Base-by-base conservation (phyloP, 805 yeast species). In the Yamadazyma endophytica region DNA sequence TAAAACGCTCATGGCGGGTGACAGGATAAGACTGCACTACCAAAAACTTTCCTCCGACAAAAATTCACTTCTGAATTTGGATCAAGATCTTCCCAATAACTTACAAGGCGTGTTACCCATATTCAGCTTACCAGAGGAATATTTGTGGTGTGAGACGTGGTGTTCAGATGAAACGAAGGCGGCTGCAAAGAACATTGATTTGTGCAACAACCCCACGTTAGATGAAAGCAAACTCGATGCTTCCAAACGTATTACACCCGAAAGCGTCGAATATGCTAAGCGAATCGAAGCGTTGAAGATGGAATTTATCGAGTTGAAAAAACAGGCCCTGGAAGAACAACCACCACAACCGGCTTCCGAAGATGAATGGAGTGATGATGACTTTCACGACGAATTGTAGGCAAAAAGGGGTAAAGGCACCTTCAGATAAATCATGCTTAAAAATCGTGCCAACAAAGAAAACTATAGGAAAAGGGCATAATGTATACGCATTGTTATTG, bases 141-240 rank as follows among this genome's bases (percentile, higher is more conserved):
- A 95, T 94, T 61, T 85, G 22, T 87, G 95, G 95, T 87, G 95
- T 58, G 95, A 86, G 49, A 86, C 95, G 0, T 86, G 95, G 95
- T 84, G 95, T 54, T 68, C 78, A 18, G 84, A 79, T 40, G 81
- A 70, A 29, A 61, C 75, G 20, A 57, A 81, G 36, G 52, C 52
- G 32, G 58, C 61, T 0, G 95, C 95, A 2, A 82, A 78, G 51
- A 82, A 89, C 8, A 82, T 86, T 39, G 95, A 86, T 47, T 59
- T 86, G 39, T 86, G 95, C 58, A 82, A 82, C 52, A 85, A 87
- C 46, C 95, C 95, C 2, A 52, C 82, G 34, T 81, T 92, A 0
- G 80, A 80, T 44, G 95, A 86, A 48, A 79, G 82, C 13, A 86
- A 85, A 48, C 57, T 84, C 14, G 88, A 75, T 28, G 61, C 82